A percentile compares a stretch with the other conserved stretches of the same genome.
Conservation (phyloP, 768 basidiomycete genomes). For the Crassisporium funariophilum region DNA sequence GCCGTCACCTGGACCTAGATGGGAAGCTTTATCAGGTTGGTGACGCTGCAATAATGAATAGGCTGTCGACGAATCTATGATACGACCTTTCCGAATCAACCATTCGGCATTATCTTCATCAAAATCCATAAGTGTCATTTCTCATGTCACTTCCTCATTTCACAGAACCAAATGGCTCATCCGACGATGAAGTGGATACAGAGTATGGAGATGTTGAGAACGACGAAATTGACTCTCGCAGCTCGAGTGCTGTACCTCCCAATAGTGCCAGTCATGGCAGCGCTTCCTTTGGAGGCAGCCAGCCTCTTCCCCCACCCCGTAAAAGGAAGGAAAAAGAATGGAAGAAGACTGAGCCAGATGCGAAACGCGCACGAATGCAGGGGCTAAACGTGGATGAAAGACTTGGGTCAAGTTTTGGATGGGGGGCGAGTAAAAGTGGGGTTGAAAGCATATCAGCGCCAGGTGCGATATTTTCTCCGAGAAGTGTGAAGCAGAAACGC, state of each 20-base stretch:
- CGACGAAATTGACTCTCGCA: not conserved
- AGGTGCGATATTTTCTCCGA: not conserved
- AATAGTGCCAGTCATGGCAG: not conserved
- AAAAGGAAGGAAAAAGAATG: too few relatives aligned
- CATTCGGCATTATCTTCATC: too few relatives aligned
- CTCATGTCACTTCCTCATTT: too few relatives aligned
- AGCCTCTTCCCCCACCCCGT: not conserved
- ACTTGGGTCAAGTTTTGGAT: not conserved
- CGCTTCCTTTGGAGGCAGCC: not conserved
- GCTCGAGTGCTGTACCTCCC: not conserved
- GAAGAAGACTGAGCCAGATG: too few relatives aligned
- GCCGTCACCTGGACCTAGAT: slow-evolving; percentile 6
- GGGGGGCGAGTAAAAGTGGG: not conserved
- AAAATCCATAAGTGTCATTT: too few relatives aligned
- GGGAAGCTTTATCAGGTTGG: slow-evolving; percentile 5
- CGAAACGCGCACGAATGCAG: too few relatives aligned
- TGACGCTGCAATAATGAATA: not conserved
- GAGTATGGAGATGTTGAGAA: not conserved
- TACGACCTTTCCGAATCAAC: not conserved
- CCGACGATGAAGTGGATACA: not conserved
- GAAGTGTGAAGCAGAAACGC: not conserved
- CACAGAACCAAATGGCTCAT: not conserved
- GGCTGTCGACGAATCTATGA: not conserved
- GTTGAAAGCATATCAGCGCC: not conserved
- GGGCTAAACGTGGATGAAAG: too few relatives aligned